A percentile compares a stretch with the other conserved stretches of the same genome.
These are phyloP conservation scores for Phycomyces blakesleeanus DNA, from an alignment of 192 early-diverging fungal genomes.

Conservation along the genomic window DNA sequence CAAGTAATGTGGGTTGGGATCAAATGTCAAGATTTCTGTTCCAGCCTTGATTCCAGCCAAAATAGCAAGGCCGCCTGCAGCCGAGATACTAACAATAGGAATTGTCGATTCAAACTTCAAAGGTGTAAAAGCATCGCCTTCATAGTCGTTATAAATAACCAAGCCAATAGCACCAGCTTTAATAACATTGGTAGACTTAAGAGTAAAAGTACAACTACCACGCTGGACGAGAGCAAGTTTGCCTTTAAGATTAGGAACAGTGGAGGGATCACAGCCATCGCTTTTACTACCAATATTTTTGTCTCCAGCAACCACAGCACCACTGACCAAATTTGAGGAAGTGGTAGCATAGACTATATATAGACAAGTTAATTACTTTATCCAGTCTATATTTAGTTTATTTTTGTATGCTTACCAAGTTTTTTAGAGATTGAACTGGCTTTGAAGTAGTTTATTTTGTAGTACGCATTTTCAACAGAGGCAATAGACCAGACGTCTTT, in stretches of 20 bases:
- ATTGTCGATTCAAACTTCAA: conserved; percentile 39
- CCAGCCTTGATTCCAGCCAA: conserved; percentile 39
- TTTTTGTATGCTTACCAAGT: too few species aligned
- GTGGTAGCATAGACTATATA: background rate
- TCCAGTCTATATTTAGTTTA: background rate
- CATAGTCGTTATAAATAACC: conserved; percentile 58
- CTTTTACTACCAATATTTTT: too few species aligned
- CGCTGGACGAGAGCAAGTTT: conserved; percentile 65
- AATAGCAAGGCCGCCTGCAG: conserved; percentile 48
- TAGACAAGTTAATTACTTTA: background rate
- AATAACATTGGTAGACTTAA: conserved; percentile 55
- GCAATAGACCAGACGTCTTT: conserved; percentile 56
- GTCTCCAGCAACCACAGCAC: conserved; percentile 44
- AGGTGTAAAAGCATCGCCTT: conserved; percentile 18
- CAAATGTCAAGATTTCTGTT: background rate
- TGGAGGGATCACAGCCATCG: conserved; percentile 48
- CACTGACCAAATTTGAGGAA: conserved; percentile 11
- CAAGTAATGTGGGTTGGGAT: background rate
- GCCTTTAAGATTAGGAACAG: conserved; percentile 42
- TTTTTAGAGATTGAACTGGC: background rate
- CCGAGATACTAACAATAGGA: conserved; percentile 49
- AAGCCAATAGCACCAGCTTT: conserved; percentile 62
- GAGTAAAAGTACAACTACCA: conserved; percentile 65
- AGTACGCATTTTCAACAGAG: conserved; percentile 43
- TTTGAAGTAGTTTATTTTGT: conserved; percentile 19